These are phyloP conservation scores for Neonectria coccinea DNA, from an alignment of 2,329 filamentous ascomycete genomes.

Conservation along the genomic window DNA sequence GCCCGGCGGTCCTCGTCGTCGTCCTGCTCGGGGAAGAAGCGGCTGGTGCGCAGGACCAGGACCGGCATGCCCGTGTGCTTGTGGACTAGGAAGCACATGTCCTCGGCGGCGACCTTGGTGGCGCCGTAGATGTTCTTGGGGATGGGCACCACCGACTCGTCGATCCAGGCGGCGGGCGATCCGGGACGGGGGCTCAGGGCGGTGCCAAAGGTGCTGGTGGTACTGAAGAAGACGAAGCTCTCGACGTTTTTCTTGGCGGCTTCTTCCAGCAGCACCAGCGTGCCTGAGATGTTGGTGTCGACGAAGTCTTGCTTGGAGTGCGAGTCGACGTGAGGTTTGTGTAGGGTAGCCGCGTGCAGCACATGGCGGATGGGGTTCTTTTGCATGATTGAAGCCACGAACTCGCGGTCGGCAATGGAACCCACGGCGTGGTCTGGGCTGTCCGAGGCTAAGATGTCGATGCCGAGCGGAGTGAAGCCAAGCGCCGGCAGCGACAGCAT, in stretches of 20 bases:
- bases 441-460: conserved; percentile 55
- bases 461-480: conserved; percentile 56
- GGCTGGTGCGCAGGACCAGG: conserved; percentile 58
- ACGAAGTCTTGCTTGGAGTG: conserved; percentile 59
- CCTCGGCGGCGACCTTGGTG: conserved; percentile 62
- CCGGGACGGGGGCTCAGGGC: conserved; percentile 53
- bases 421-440: conserved; percentile 54
- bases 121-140: conserved; percentile 63
- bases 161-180: conserved; percentile 57
- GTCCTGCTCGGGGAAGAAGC: conserved; percentile 63
- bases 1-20: conserved; percentile 56
- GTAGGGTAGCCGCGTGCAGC: conserved; percentile 60
- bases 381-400: conserved; percentile 50
- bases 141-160: conserved; percentile 53
- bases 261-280: conserved; percentile 56
- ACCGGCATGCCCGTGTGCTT: conserved; percentile 54
- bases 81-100: conserved; percentile 58
- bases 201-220: conserved; percentile 59
- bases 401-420: conserved; percentile 52
- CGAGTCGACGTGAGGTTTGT: conserved; percentile 61
- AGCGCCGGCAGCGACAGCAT: conserved; percentile 56
- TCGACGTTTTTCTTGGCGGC: conserved; percentile 48
- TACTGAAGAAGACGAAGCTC: conserved; percentile 60
- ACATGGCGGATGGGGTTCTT: conserved; percentile 53
- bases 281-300: conserved; percentile 59